Conservation (phyloP, 176 grass and related monocot genomes). For the Oryza nivara region DNA sequence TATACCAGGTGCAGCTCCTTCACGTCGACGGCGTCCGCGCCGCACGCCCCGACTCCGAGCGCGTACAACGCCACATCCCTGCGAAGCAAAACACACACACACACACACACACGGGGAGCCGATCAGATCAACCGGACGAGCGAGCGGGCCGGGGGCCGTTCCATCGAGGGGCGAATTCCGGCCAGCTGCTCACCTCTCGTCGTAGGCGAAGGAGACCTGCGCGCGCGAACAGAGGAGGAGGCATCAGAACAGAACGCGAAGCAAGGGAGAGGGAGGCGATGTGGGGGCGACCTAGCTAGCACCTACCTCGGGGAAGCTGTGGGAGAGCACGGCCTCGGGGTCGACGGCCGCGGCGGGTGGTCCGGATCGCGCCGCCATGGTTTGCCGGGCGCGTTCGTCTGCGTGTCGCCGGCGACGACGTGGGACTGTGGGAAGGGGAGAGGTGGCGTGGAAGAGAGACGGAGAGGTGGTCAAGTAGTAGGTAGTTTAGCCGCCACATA, state of each 20-base stretch:
- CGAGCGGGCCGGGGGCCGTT: too few species aligned
- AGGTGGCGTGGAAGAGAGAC: too few species aligned
- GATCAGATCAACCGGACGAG: constrained; percentile 13
- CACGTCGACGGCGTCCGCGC: constrained; percentile 76
- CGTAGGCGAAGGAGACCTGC: constrained; percentile 74
- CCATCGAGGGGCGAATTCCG: not conserved
- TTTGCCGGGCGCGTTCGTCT: not conserved
- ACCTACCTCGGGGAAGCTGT: constrained; percentile 78
- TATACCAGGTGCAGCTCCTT: constrained; percentile 89
- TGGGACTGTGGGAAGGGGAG: not conserved
- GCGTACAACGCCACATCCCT: constrained; percentile 90
- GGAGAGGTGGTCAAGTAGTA: too few species aligned
- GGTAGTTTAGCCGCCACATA: too few species aligned
- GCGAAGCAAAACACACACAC: constrained; percentile 28
- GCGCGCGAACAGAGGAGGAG: not conserved
- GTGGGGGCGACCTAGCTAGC: not conserved
- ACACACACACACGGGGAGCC: not conserved
- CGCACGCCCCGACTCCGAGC: constrained; percentile 79
- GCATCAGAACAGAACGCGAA: not conserved
- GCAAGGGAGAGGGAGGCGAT: not conserved
- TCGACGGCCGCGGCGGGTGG: constrained; percentile 41
- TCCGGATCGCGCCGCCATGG: constrained; percentile 48
- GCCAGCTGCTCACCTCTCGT: constrained; percentile 55
- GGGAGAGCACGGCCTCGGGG: constrained; percentile 61
- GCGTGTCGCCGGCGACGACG: not conserved